Evolutionary conservation across 768 basidiomycete genomes (phyloP).

Genomic region (Coprinopsis cinerea): DNA sequence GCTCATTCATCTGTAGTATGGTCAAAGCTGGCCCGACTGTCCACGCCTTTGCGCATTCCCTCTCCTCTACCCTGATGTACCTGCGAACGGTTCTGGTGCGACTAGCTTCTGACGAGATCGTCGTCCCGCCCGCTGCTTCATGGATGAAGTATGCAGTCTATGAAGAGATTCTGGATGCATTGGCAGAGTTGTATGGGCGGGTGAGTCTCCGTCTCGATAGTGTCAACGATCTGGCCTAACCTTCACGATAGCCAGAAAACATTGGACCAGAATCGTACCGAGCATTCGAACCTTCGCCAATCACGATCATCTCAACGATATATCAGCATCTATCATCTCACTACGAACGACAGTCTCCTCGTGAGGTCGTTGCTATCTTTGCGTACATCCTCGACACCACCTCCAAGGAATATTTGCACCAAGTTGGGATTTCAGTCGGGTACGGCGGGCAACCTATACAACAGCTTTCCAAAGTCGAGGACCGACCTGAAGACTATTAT

Average conservation of each 20-base stretch:
- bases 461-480: slow-evolving; percentile 19
- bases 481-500: slow-evolving; percentile 24
- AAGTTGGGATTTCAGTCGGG: slow-evolving; percentile 56
- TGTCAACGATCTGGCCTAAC: neutral
- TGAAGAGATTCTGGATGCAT: slow-evolving; percentile 43
- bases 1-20: slow-evolving; percentile 27
- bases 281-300: slow-evolving; percentile 36
- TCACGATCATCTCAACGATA: slow-evolving; percentile 52
- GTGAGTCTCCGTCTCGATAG: slow-evolving; percentile 33
- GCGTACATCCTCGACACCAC: slow-evolving; percentile 64
- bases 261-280: slow-evolving; percentile 34
- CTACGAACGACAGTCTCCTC: slow-evolving; percentile 47
- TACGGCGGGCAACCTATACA: slow-evolving; percentile 31
- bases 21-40: slow-evolving; percentile 46
- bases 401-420: slow-evolving; percentile 57
- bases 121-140: slow-evolving; percentile 30
- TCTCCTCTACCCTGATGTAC: slow-evolving; percentile 49
- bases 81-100: slow-evolving; percentile 41
- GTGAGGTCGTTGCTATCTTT: slow-evolving; percentile 43
- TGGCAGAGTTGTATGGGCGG: slow-evolving; percentile 53
- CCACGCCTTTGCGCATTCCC: slow-evolving; percentile 61
- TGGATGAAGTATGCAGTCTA: slow-evolving; percentile 47
- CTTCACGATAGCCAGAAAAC: slow-evolving; percentile 24
- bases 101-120: slow-evolving; percentile 12
- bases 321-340: slow-evolving; percentile 52